Evolutionary conservation across 805 yeast species (phyloP).

Genomic region (Sungouiozyma ichnusensis): DNA sequence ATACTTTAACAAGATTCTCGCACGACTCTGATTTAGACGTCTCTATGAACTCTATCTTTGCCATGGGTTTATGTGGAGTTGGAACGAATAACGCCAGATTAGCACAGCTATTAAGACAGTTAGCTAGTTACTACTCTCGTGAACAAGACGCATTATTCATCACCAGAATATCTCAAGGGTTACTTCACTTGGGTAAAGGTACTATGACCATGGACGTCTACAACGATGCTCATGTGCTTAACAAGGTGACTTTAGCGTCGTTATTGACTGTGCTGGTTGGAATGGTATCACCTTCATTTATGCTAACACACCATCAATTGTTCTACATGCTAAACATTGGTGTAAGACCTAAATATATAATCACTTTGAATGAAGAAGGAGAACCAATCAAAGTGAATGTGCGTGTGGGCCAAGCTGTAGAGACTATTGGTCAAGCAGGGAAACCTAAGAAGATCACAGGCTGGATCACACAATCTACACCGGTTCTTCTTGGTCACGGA

Average conservation of each 20-base stretch:
- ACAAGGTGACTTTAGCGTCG: conserved; percentile 85
- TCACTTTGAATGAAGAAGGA: conserved; percentile 85
- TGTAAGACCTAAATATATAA: conserved; percentile 82
- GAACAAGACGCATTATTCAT: conserved; percentile 85
- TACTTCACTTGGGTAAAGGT: conserved; percentile 93
- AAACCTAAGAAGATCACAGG: conserved; percentile 98
- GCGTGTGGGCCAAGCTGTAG: conserved; percentile 98
- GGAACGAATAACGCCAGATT: conserved; percentile 98
- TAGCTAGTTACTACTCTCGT: conserved; percentile 85
- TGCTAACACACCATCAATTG: conserved; percentile 72
- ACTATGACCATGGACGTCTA: conserved; percentile 83
- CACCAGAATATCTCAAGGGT: conserved; percentile 91
- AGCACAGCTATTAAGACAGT: conserved; percentile 89
- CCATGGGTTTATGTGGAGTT: conserved; percentile 97
- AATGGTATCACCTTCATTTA: conserved; percentile 76
- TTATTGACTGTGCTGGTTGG: conserved; percentile 76
- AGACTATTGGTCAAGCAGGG: conserved; percentile 98
- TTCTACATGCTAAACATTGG: conserved; percentile 82
- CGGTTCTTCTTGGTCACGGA: conserved; percentile 85
- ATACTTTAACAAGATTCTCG: conserved; percentile 88
- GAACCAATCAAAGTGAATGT: conserved; percentile 92
- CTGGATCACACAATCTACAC: conserved; percentile 98
- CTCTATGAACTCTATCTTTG: conserved; percentile 86
- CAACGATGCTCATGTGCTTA: conserved; percentile 76
- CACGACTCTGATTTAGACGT: conserved; percentile 93